Conservation (phyloP, 768 basidiomycete genomes). For the Russula olivacea region DNA sequence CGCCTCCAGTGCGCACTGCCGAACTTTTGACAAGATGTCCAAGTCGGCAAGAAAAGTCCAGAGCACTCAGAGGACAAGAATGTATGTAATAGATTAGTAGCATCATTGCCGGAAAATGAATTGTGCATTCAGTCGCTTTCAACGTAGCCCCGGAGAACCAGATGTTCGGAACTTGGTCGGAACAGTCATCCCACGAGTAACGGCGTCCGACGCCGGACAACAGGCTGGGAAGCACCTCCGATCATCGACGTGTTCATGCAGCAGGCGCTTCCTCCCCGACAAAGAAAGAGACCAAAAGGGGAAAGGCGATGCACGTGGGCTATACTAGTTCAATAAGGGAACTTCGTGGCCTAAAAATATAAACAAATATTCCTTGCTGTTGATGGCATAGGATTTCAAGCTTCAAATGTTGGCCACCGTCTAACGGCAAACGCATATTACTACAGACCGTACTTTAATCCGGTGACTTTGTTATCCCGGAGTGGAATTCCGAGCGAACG, state of each 20-base stretch:
- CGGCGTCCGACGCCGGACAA: not conserved
- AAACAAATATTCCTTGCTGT: too few species aligned
- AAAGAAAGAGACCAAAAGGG: not conserved
- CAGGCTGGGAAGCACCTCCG: too few species aligned
- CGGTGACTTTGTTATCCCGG: not conserved
- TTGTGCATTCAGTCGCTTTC: not conserved
- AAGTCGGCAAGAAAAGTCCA: not conserved
- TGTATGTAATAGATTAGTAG: not conserved
- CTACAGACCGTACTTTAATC: not conserved
- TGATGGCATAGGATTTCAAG: too few species aligned
- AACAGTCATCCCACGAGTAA: not conserved
- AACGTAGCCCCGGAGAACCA: not conserved
- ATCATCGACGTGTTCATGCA: not conserved
- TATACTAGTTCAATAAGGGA: too few species aligned
- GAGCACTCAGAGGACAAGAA: not conserved
- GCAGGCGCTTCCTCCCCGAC: not conserved
- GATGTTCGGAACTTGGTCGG: not conserved
- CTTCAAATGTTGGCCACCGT: too few species aligned
- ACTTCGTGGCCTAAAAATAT: too few species aligned
- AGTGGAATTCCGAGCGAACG: not conserved
- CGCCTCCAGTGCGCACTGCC: not conserved
- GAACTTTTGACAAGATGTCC: not conserved
- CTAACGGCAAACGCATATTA: too few species aligned
- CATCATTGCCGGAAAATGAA: not conserved
- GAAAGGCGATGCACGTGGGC: not conserved